Conservation (phyloP, 768 basidiomycete species). For the Trametes gibbosa region DNA sequence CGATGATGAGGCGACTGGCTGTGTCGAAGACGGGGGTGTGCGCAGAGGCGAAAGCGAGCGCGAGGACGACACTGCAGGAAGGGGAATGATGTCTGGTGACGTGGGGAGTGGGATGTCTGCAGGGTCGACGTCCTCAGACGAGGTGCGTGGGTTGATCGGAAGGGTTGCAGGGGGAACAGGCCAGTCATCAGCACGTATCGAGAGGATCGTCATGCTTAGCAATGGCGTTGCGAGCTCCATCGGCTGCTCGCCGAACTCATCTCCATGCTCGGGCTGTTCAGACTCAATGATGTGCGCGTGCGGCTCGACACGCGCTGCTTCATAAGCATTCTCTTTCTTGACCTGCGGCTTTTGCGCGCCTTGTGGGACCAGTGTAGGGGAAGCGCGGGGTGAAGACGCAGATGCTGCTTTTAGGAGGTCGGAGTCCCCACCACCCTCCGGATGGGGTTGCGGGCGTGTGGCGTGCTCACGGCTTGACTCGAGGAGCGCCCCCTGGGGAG, state of each 20-base stretch:
- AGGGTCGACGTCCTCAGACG: background rate
- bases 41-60: background rate
- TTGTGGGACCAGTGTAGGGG: background rate
- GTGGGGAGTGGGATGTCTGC: constrained; percentile 8
- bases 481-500: background rate
- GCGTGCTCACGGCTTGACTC: background rate
- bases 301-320: background rate
- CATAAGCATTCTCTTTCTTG: background rate
- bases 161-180: background rate
- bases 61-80: background rate
- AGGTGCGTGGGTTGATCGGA: too few species aligned
- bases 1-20: background rate
- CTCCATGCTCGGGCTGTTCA: background rate
- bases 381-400: constrained; percentile 4
- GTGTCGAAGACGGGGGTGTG: background rate
- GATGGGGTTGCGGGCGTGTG: background rate
- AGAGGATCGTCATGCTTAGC: constrained; percentile 17
- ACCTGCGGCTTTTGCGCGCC: background rate
- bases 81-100: background rate
- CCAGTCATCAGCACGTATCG: constrained; percentile 15
- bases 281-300: background rate
- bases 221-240: constrained; percentile 25
- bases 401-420: background rate
- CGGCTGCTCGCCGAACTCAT: constrained; percentile 14
- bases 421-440: background rate